Evolutionary conservation across 2,329 filamentous ascomycete genomes (phyloP).

Genomic region (Davidsoniella australis): DNA sequence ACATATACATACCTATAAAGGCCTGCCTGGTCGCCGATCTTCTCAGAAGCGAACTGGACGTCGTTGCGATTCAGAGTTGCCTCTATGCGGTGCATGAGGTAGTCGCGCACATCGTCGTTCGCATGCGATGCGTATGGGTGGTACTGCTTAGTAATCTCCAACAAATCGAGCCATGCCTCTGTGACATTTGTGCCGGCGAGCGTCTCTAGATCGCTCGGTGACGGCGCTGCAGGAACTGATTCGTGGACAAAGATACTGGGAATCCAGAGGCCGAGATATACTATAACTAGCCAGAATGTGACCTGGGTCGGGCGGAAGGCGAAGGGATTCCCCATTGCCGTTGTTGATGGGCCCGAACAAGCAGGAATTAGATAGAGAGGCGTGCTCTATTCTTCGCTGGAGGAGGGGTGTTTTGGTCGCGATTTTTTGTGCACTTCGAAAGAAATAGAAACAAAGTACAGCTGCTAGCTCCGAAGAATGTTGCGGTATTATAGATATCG

Average conservation of each 20-base stretch:
- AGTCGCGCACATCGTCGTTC: conserved; percentile 67
- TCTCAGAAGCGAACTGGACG: conserved; percentile 28
- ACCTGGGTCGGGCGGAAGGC: conserved; percentile 70
- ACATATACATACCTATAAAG: conserved; percentile 12
- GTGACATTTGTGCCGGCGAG: conserved; percentile 59
- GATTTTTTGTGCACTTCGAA: background rate
- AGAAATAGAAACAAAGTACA: background rate
- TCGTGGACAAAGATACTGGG: conserved; percentile 59
- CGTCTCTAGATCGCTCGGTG: conserved; percentile 35
- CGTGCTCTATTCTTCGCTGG: background rate
- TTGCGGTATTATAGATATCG: no score
- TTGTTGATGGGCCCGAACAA: background rate
- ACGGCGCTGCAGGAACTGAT: conserved; percentile 42
- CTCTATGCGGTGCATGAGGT: conserved; percentile 54
- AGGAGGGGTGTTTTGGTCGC: no score
- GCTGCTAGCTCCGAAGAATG: background rate
- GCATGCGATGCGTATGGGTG: conserved; percentile 78
- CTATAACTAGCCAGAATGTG: conserved; percentile 55
- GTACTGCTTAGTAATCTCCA: conserved; percentile 53
- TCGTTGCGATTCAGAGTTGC: conserved; percentile 49
- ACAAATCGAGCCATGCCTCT: conserved; percentile 74
- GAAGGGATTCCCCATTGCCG: conserved; percentile 33
- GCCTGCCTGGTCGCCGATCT: conserved; percentile 12
- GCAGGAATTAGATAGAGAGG: background rate
- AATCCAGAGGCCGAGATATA: conserved; percentile 65